Conservation (phyloP, 805 yeast genomes). For the Starmerella geochares region DNA sequence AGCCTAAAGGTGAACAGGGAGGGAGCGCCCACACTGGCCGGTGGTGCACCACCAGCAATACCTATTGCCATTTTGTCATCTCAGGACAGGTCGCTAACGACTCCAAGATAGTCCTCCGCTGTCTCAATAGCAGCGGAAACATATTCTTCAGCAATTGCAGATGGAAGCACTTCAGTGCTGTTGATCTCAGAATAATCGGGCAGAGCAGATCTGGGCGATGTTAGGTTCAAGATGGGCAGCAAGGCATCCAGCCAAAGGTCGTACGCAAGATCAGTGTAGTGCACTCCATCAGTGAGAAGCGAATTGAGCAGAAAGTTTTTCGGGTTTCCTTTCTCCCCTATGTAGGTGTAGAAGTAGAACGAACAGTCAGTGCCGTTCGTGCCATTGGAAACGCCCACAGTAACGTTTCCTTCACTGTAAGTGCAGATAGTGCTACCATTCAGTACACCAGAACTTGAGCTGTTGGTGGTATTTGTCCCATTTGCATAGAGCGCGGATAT, state of each 20-base stretch:
- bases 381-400: not conserved
- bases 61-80: too few species aligned
- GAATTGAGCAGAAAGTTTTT: constrained; percentile 11
- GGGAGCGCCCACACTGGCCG: too few species aligned
- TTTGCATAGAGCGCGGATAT: not conserved
- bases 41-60: too few species aligned
- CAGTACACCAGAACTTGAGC: too few species aligned
- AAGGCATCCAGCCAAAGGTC: constrained; percentile 33
- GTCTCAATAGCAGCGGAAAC: not conserved
- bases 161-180: constrained; percentile 4
- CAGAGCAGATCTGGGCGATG: not conserved
- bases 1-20: too few species aligned
- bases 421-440: not conserved
- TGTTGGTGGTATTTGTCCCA: not conserved
- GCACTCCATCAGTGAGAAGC: constrained; percentile 47
- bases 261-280: constrained; percentile 48
- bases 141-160: not conserved
- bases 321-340: constrained; percentile 14
- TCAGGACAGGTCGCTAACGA: too few species aligned
- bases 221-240: not conserved
- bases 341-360: not conserved
- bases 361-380: not conserved
- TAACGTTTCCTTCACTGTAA: not conserved
- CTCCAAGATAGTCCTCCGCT: not conserved
- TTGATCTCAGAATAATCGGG: not conserved